Evolutionary conservation across 139 green algal genomes (phyloP).

Genomic region (Tetradesmus lagerheimii): DNA sequence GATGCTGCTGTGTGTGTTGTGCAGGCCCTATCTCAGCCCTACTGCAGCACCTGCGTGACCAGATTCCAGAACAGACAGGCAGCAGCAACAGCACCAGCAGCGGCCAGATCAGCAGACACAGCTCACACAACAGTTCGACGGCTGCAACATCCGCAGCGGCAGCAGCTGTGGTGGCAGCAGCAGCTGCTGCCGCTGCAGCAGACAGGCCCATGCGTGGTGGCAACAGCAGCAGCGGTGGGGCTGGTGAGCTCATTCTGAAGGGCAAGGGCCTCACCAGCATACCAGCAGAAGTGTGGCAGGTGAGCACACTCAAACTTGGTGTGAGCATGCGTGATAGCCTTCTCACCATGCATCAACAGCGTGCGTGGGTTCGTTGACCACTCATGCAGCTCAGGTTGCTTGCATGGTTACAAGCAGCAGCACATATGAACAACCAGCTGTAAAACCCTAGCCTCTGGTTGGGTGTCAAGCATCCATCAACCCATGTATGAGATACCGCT

Average conservation of each 20-base stretch:
- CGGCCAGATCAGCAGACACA: not conserved
- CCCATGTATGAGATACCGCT: not conserved
- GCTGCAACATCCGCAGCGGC: slow-evolving; percentile 5
- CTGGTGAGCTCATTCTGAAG: slow-evolving; percentile 38
- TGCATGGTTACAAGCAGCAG: too few relatives aligned
- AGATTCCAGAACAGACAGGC: slow-evolving; percentile 21
- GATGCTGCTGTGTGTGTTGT: not conserved
- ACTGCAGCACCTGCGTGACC: slow-evolving; percentile 55
- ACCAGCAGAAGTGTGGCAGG: slow-evolving; percentile 42
- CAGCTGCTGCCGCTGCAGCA: slow-evolving; percentile 14
- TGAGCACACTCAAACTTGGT: not conserved
- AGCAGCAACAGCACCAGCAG: not conserved
- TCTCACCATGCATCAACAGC: too few relatives aligned
- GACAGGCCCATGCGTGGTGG: not conserved
- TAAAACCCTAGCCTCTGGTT: too few relatives aligned
- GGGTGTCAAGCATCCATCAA: too few relatives aligned
- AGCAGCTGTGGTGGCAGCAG: slow-evolving; percentile 5
- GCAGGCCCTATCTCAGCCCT: slow-evolving; percentile 56
- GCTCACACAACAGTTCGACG: slow-evolving; percentile 6
- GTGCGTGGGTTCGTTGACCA: too few relatives aligned
- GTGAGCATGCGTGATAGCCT: not conserved
- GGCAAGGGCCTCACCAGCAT: slow-evolving; percentile 44
- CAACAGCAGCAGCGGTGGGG: not conserved
- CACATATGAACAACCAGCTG: too few relatives aligned
- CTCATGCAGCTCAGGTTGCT: too few relatives aligned